phyloP scores from a whole-genome alignment of 2,329 filamentous ascomycete species.

The Fusarium caatingaense region DNA sequence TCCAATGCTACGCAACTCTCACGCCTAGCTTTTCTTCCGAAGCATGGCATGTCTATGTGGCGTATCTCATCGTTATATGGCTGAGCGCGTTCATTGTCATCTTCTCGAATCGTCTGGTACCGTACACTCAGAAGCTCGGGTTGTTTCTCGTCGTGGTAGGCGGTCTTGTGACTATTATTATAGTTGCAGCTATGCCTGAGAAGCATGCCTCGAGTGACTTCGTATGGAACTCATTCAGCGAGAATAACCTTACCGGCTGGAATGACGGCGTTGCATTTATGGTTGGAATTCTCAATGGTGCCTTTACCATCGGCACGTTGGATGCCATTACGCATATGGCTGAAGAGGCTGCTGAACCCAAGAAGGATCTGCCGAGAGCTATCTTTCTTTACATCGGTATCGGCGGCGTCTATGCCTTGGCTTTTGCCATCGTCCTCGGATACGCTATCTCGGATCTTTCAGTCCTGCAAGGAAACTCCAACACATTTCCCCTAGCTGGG shows the following conservation, averaged over 20 bases:
- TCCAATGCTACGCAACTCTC: constrained; percentile 44
- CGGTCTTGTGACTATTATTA: constrained; percentile 39
- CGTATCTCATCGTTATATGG: constrained; percentile 41
- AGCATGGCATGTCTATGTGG: constrained; percentile 43
- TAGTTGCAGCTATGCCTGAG: constrained; percentile 39
- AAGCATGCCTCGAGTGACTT: constrained; percentile 38
- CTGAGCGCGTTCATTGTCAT: constrained; percentile 35
- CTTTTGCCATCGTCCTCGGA: constrained; percentile 37
- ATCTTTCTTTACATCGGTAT: constrained; percentile 44
- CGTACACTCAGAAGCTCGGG: constrained; percentile 42
- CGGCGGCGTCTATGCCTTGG: constrained; percentile 39
- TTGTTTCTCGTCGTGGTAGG: constrained; percentile 39
- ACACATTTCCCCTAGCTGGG: constrained; percentile 39
- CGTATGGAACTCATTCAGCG: constrained; percentile 40
- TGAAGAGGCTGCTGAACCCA: constrained; percentile 38
- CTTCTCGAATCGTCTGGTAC: constrained; percentile 41
- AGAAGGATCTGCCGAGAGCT: constrained; percentile 31
- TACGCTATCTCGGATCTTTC: constrained; percentile 44
- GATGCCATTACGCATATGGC: constrained; percentile 46
- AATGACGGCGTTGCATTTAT: constrained; percentile 43
- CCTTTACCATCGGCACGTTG: constrained; percentile 42
- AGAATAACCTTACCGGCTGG: constrained; percentile 45
- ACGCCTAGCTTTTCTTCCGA: constrained; percentile 9
- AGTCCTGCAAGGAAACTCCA: constrained; percentile 37
- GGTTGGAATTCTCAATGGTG: constrained; percentile 42